phyloP scores from a whole-genome alignment of 2,329 filamentous ascomycete species.

The Microascus cirrosus region DNA sequence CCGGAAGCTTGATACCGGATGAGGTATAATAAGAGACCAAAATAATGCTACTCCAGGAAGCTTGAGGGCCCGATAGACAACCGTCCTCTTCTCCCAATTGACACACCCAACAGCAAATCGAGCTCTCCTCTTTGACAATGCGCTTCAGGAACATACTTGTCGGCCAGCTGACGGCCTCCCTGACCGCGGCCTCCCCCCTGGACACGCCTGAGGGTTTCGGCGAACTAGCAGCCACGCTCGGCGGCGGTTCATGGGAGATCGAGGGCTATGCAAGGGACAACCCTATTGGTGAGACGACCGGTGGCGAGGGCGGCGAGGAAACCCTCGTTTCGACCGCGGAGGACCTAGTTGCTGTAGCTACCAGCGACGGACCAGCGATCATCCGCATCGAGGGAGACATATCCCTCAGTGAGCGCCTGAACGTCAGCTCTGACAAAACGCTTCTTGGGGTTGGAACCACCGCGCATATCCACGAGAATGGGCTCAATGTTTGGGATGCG shows the following conservation, averaged over 20 bases:
- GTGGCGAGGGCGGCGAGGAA: slow-evolving; percentile 32
- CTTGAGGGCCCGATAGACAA: not conserved
- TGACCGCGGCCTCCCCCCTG: not conserved
- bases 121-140: not conserved
- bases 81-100: not conserved
- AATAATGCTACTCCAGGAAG: not conserved
- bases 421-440: slow-evolving; percentile 32
- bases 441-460: slow-evolving; percentile 22
- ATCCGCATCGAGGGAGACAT: slow-evolving; percentile 29
- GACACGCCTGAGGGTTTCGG: not conserved
- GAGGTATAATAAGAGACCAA: not conserved
- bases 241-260: slow-evolving; percentile 11
- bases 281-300: slow-evolving; percentile 24
- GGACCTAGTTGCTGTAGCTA: slow-evolving; percentile 30
- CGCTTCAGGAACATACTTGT: not conserved
- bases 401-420: slow-evolving; percentile 26
- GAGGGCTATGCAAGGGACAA: slow-evolving; percentile 19
- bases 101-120: too few relatives aligned
- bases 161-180: not conserved
- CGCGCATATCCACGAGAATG: slow-evolving; percentile 22
- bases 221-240: not conserved
- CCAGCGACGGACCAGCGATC: slow-evolving; percentile 25
- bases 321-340: slow-evolving; percentile 29
- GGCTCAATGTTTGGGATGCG: slow-evolving; percentile 20
- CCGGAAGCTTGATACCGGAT: not conserved